Evolutionary conservation across 306 rosid species (phyloP).

Genomic region (Cotoneaster glaucophyllus): DNA sequence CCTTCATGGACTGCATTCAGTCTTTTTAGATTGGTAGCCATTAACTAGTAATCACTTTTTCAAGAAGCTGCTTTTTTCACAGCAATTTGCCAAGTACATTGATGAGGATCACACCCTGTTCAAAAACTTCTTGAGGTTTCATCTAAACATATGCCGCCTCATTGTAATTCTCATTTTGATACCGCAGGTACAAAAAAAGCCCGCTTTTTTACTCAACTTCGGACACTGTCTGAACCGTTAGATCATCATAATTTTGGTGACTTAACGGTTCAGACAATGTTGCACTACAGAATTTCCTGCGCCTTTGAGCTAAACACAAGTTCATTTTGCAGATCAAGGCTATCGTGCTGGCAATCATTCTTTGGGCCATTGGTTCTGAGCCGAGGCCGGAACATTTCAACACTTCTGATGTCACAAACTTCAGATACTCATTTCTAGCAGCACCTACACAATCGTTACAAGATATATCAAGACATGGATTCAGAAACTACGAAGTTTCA

Average conservation of each 20-base stretch:
- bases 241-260: not conserved
- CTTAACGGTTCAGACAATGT: not conserved
- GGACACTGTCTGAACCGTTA: not conserved
- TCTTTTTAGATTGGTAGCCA: not conserved
- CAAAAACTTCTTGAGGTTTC: constrained; percentile 28
- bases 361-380: constrained; percentile 27
- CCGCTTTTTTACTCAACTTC: not conserved
- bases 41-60: not conserved
- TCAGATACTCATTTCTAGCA: constrained; percentile 36
- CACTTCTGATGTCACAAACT: constrained; percentile 19
- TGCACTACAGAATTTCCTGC: not conserved
- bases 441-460: constrained; percentile 4
- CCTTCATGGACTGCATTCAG: constrained; percentile 2
- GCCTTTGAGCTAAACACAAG: not conserved
- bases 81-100: constrained; percentile 33
- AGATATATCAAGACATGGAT: not conserved
- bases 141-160: constrained; percentile 30
- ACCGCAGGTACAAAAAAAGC: constrained; percentile 36
- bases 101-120: constrained; percentile 13
- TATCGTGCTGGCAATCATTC: constrained; percentile 13
- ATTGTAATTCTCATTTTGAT: constrained; percentile 28
- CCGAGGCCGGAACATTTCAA: constrained; percentile 1
- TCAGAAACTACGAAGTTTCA: constrained; percentile 5
- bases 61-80: not conserved
- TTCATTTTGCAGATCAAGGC: constrained; percentile 33